Evolutionary conservation across 2,329 filamentous ascomycete genomes (phyloP).

Genomic region (Corinectria fuckeliana): DNA sequence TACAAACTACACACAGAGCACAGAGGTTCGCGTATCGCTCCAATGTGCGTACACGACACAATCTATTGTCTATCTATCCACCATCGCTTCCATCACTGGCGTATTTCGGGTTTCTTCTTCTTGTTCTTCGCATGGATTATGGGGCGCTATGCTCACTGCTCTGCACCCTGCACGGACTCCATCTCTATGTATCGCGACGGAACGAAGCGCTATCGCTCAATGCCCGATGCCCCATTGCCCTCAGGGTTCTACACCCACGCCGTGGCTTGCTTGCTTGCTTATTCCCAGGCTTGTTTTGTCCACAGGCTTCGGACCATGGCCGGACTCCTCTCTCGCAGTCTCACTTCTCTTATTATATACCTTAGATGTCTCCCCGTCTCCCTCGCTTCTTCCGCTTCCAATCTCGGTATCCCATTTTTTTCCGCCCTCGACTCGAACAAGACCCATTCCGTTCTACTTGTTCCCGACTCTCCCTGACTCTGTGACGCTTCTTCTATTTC

Average conservation of each 20-base stretch:
- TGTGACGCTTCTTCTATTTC: neutral
- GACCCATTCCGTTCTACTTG: neutral
- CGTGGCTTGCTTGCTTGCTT: conserved; percentile 14
- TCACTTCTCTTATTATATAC: conserved; percentile 19
- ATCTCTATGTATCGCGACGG: conserved; percentile 2
- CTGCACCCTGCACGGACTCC: no score
- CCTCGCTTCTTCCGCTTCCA: conserved; percentile 5
- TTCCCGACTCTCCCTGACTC: neutral
- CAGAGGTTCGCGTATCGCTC: neutral
- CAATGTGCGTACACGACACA: conserved; percentile 1
- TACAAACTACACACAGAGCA: neutral
- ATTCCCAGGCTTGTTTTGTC: no score
- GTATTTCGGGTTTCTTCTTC: no score
- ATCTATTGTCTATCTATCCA: neutral
- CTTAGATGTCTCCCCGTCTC: conserved; percentile 2
- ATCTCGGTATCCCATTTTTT: conserved; percentile 17
- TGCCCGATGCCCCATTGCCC: no score
- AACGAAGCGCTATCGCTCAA: no score
- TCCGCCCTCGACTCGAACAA: neutral
- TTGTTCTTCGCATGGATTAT: neutral
- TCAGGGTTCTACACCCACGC: conserved; percentile 17
- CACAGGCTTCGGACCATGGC: conserved; percentile 15
- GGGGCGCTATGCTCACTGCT: neutral
- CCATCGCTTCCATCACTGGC: neutral
- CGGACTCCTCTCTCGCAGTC: conserved; percentile 1